phyloP scores from a whole-genome alignment of 208 protist species.

The Phytomonas sp. region DNA sequence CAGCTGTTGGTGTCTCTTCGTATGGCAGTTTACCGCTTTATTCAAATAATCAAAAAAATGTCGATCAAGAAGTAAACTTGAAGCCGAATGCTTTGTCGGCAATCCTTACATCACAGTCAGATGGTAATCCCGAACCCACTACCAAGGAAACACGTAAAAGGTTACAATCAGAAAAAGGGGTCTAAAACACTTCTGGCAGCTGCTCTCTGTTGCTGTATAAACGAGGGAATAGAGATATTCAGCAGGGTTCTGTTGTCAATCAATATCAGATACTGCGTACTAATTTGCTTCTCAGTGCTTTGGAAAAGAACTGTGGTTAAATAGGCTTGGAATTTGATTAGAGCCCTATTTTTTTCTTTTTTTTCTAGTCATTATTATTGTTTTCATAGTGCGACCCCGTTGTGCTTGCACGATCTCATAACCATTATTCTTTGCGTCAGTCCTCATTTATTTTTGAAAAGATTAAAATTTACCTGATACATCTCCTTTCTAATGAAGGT shows the following conservation, averaged over 20 bases:
- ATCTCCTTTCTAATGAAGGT: not conserved
- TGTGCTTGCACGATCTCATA: not conserved
- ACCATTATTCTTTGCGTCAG: not conserved
- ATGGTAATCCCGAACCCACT: not conserved
- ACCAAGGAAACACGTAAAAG: not conserved
- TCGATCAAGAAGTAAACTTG: not conserved
- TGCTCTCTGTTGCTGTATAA: not conserved
- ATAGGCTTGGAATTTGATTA: not conserved
- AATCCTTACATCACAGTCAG: not conserved
- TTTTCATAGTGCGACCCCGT: constrained; percentile 1
- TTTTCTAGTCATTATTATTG: constrained; percentile 11
- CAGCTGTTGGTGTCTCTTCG: not conserved
- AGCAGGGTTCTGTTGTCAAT: not conserved
- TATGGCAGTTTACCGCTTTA: not conserved
- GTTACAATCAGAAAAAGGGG: not conserved
- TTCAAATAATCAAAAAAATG: not conserved
- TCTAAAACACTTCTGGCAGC: not conserved
- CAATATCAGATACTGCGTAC: not conserved
- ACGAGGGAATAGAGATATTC: not conserved
- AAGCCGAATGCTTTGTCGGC: not conserved
- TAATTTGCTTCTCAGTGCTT: not conserved
- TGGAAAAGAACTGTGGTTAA: not conserved
- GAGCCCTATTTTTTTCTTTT: constrained; percentile 2
- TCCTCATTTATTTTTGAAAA: not conserved
- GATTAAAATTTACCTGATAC: not conserved